Conservation (phyloP, 208 protist species). For the Perkinsela sp. region DNA sequence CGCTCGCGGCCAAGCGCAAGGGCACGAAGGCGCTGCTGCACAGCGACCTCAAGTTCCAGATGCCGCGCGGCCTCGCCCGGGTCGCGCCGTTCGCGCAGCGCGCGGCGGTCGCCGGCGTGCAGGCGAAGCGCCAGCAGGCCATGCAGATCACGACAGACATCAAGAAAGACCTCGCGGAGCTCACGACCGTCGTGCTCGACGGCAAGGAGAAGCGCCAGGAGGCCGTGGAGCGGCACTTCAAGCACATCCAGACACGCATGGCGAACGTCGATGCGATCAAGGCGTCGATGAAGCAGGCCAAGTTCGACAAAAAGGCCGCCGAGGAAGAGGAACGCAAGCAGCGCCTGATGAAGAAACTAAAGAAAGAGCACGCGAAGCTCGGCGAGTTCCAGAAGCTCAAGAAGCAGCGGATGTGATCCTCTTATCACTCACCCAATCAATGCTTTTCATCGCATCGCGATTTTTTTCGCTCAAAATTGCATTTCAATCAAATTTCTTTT, state of each 20-base stretch:
- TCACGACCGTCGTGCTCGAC: constrained; percentile 35
- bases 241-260: constrained; percentile 32
- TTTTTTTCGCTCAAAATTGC: too few species aligned
- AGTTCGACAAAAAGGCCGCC: constrained; percentile 10
- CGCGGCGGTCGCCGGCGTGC: constrained; percentile 12
- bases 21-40: constrained; percentile 7
- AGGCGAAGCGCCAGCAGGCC: constrained; percentile 43
- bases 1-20: constrained; percentile 17
- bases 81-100: constrained; percentile 9
- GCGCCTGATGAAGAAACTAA: constrained; percentile 48
- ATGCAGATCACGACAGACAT: constrained; percentile 20
- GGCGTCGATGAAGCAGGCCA: constrained; percentile 17
- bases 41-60: constrained; percentile 3
- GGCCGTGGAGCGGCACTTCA: constrained; percentile 33
- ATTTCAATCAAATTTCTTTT: too few species aligned
- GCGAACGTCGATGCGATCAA: constrained; percentile 45
- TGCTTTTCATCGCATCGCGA: too few species aligned
- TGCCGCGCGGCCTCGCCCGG: background rate
- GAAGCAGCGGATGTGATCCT: constrained; percentile 25
- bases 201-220: constrained; percentile 35
- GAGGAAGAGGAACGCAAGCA: constrained; percentile 40
- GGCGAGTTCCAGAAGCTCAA: constrained; percentile 57
- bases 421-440: background rate
- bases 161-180: constrained; percentile 29
- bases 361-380: constrained; percentile 61